Conservation (phyloP, 257 asterid genomes). For the Cordia subcordata region DNA sequence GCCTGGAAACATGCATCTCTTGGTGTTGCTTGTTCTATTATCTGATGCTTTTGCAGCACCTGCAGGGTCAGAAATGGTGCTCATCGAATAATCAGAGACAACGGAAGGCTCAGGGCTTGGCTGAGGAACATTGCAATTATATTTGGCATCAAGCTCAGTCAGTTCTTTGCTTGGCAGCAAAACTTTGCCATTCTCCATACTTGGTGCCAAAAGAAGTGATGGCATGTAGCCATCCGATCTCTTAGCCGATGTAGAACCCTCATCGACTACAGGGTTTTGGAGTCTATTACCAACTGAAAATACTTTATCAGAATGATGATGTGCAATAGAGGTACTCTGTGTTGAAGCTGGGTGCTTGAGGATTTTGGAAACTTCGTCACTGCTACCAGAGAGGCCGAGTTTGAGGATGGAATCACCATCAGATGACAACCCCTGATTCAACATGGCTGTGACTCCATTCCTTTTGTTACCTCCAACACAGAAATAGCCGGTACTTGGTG, state of each 20-base stretch:
- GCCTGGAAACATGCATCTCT: conserved; percentile 58
- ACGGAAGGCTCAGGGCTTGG: conserved; percentile 60
- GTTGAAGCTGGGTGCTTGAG: conserved; percentile 51
- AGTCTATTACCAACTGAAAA: conserved; percentile 28
- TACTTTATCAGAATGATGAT: conserved; percentile 33
- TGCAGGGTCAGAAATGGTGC: conserved; percentile 55
- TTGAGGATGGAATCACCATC: conserved; percentile 53
- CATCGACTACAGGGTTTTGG: conserved; percentile 49
- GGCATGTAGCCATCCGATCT: conserved; percentile 88
- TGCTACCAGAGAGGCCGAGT: conserved; percentile 63
- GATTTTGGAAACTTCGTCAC: conserved; percentile 37
- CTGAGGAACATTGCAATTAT: conserved; percentile 43
- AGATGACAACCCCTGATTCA: conserved; percentile 34
- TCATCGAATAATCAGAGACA: conserved; percentile 55
- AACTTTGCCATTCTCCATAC: conserved; percentile 26
- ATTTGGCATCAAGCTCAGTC: conserved; percentile 29
- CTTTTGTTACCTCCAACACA: conserved; percentile 32
- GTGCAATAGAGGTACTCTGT: conserved; percentile 18
- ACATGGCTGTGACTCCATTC: conserved; percentile 31
- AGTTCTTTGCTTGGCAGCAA: conserved; percentile 15
- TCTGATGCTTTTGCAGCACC: conserved; percentile 41
- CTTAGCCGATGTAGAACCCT: conserved; percentile 96
- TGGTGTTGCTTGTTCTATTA: conserved; percentile 31
- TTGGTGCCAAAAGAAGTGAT: conserved; percentile 66
- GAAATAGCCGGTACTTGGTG: conserved; percentile 49